Conservation (phyloP, 2,329 filamentous ascomycete genomes). For the Lachnum nothofagi region DNA sequence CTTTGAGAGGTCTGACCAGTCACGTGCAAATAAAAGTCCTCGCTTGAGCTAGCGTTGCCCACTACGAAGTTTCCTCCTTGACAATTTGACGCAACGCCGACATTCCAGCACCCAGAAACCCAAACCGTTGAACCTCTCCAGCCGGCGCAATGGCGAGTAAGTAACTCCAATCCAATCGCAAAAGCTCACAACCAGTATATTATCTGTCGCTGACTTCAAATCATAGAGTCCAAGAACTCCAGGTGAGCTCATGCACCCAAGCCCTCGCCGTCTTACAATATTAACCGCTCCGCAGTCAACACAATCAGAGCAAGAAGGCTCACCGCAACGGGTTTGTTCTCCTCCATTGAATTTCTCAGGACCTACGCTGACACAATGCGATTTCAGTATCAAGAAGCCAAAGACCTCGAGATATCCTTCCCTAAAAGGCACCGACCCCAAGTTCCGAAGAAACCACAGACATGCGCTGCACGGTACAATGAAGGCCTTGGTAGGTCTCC, state of each 20-base stretch:
- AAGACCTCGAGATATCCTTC: conserved; percentile 99
- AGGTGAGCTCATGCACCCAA: too few relatives aligned
- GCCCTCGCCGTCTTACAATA: too few relatives aligned
- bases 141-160: conserved; percentile 64
- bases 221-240: conserved; percentile 97
- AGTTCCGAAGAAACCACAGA: conserved; percentile 99
- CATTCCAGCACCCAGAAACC: background rate
- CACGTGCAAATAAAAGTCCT: too few relatives aligned
- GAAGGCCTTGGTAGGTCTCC: conserved; percentile 81
- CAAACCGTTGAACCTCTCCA: conserved; percentile 6
- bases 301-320: conserved; percentile 97
- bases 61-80: too few relatives aligned
- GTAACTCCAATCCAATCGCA: conserved; percentile 34
- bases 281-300: conserved; percentile 65
- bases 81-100: too few relatives aligned
- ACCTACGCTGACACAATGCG: conserved; percentile 5
- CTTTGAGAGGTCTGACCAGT: too few relatives aligned
- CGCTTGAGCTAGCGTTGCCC: too few relatives aligned
- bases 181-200: too few relatives aligned
- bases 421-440: conserved; percentile 97
- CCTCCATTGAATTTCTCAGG: conserved; percentile 5
- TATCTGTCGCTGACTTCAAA: background rate
- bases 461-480: conserved; percentile 98
- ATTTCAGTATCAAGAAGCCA: conserved; percentile 94
- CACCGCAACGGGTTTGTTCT: conserved; percentile 91